These are phyloP conservation scores for Beauveria brongniartii DNA, from an alignment of 2,329 filamentous ascomycete species.

Conservation along the genomic window DNA sequence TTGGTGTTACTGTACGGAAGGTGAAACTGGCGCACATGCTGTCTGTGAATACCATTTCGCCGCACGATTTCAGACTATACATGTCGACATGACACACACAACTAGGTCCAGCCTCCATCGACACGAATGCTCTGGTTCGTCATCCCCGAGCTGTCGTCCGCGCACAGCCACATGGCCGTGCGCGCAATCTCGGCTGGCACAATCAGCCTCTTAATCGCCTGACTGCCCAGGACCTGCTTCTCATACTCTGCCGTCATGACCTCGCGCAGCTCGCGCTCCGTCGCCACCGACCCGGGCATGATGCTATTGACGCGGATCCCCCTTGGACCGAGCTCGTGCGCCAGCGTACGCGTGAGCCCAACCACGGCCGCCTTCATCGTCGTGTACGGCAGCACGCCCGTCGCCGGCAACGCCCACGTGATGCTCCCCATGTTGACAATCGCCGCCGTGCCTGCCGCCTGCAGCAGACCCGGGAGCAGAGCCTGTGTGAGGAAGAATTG, in stretches of 20 bases:
- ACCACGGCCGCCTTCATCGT: slow-evolving; percentile 51
- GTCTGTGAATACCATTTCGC: no score
- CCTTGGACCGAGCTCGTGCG: slow-evolving; percentile 44
- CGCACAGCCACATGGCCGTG: slow-evolving; percentile 35
- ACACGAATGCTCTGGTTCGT: slow-evolving; percentile 32
- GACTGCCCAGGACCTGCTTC: slow-evolving; percentile 30
- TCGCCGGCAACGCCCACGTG: slow-evolving; percentile 43
- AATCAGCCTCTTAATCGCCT: slow-evolving; percentile 34
- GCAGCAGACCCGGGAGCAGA: slow-evolving; percentile 59
- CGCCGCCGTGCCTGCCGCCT: slow-evolving; percentile 52
- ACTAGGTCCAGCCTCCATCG: slow-evolving; percentile 27
- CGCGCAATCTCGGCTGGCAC: slow-evolving; percentile 37
- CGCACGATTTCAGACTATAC: no score
- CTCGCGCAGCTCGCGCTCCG: slow-evolving; percentile 34
- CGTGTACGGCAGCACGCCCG: slow-evolving; percentile 48
- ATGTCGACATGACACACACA: slow-evolving; percentile 26
- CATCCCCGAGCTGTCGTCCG: slow-evolving; percentile 38
- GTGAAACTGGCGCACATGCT: no score
- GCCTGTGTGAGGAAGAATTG: slow-evolving; percentile 65
- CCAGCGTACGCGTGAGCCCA: slow-evolving; percentile 52
- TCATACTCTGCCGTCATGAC: slow-evolving; percentile 34
- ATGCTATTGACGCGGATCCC: slow-evolving; percentile 43
- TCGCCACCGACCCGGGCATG: slow-evolving; percentile 40
- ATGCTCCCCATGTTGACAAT: slow-evolving; percentile 50
- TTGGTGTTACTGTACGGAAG: no score